Evolutionary conservation across 768 basidiomycete genomes (phyloP), one percentile per base, ranked within the genome.

Genomic region (Cyclocybe cylindracea): DNA sequence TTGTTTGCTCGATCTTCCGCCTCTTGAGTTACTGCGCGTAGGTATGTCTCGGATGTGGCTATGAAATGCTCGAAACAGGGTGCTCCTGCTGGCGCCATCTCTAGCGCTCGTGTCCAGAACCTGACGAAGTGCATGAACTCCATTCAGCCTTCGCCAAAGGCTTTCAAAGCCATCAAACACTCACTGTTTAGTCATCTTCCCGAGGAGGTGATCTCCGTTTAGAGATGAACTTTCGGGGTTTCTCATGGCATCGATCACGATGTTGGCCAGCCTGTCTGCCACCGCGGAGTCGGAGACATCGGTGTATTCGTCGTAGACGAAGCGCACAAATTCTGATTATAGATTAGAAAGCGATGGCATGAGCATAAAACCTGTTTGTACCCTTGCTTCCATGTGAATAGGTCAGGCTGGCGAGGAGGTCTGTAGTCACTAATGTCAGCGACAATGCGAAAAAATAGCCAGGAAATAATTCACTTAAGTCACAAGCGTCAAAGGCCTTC

Each of bases 241-340:
- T 14, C 61, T 56, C 29, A 80, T 50, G 1, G 72, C 74, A 50
- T 77, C 71, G 54, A 76, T 70, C 13, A 75, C 66, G 8, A 72
- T 62, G n/a, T 68, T 60, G 0, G 64, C 70, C 33, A 68, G 59
- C 3, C 57, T 32, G 2, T 61, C 63, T 10, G 70, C 77, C 4
- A 57, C 68, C 0, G 60, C 33, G 0, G 58, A 66, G 24, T 66
- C 54, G 0, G 66, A 66, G 11, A 70, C 63, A 61, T 84, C 82
- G 5, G 78, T 74, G 53, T 76, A 72, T 57, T 80, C 77, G 57
- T 84, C 82, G 56, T 76, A 68, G 37, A 81, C 50, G 55, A 78
- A 82, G 13, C 63, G 53, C 10, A 64, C 46, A 19, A 62, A 58
- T 18, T 59, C 63, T 62, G 37, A 10, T 14, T 19, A 35, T 14